Evolutionary conservation across 2,329 filamentous ascomycete genomes (phyloP).

Genomic region (Dactylella cylindrospora): DNA sequence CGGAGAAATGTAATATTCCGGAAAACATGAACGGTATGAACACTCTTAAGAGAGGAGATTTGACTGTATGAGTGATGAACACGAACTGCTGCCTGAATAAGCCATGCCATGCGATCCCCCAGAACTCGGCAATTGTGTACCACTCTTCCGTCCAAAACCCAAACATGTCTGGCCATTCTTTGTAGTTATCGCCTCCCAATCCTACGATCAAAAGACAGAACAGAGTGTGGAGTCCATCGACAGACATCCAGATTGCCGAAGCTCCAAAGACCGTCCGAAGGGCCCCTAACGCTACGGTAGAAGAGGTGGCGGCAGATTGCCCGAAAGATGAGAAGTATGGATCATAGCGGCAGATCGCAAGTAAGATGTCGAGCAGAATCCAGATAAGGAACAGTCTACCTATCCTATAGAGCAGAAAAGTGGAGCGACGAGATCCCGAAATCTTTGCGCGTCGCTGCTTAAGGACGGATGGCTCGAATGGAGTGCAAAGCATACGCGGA

Average conservation of each 20-base stretch:
- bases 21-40: constrained; percentile 36
- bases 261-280: constrained; percentile 16
- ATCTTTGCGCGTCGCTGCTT: constrained; percentile 23
- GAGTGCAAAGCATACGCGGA: constrained; percentile 28
- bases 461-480: constrained; percentile 21
- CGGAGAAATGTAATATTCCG: constrained; percentile 27
- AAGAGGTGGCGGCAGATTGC: constrained; percentile 5
- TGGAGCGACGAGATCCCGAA: not conserved
- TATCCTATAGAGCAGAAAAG: constrained; percentile 8
- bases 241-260: constrained; percentile 34
- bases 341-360: constrained; percentile 33
- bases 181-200: constrained; percentile 16
- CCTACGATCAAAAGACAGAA: constrained; percentile 20
- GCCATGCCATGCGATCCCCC: constrained; percentile 35
- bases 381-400: constrained; percentile 18
- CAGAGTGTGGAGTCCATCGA: constrained; percentile 19
- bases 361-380: constrained; percentile 27
- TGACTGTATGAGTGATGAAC: constrained; percentile 21
- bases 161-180: constrained; percentile 34
- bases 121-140: constrained; percentile 40
- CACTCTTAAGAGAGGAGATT: constrained; percentile 7
- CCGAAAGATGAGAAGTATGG: constrained; percentile 12
- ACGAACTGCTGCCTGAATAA: constrained; percentile 36
- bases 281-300: constrained; percentile 4
- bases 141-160: constrained; percentile 37